These are phyloP conservation scores for Penicillium flavigenum DNA, from an alignment of 495 filamentous ascomycete species.

Conservation along the genomic window DNA sequence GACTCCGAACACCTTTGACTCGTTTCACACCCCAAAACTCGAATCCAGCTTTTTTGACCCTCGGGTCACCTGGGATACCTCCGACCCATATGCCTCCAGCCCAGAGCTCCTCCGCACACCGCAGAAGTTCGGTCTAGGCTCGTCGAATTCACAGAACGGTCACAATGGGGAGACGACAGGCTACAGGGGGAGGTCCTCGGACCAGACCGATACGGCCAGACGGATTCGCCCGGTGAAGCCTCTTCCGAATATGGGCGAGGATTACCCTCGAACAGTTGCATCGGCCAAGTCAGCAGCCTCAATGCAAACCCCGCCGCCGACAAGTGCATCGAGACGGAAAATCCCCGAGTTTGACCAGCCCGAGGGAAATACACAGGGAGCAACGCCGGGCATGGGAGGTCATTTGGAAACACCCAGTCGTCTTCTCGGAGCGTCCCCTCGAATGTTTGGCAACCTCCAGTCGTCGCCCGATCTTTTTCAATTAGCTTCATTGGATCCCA, in stretches of 20 bases:
- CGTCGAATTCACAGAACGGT: slow-evolving; percentile 27
- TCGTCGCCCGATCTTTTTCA: slow-evolving; percentile 68
- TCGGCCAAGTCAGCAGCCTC: slow-evolving; percentile 53
- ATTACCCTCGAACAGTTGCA: slow-evolving; percentile 38
- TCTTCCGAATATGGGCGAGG: slow-evolving; percentile 33
- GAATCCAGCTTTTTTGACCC: slow-evolving; percentile 54
- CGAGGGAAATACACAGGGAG: slow-evolving; percentile 26
- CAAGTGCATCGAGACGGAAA: slow-evolving; percentile 54
- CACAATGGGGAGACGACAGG: slow-evolving; percentile 43
- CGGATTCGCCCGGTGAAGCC: slow-evolving; percentile 43
- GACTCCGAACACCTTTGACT: slow-evolving; percentile 65
- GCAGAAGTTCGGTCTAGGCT: slow-evolving; percentile 41
- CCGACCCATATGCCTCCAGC: slow-evolving; percentile 55
- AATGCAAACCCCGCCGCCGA: slow-evolving; percentile 68
- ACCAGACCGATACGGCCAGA: slow-evolving; percentile 45
- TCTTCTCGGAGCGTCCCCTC: slow-evolving; percentile 43
- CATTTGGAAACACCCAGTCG: slow-evolving; percentile 47
- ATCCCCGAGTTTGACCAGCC: slow-evolving; percentile 35
- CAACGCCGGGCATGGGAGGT: slow-evolving; percentile 26
- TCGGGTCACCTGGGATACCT: slow-evolving; percentile 53
- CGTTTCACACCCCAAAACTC: slow-evolving; percentile 68
- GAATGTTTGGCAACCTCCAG: slow-evolving; percentile 54
- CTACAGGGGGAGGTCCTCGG: slow-evolving; percentile 47
- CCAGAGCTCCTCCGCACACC: slow-evolving; percentile 54
- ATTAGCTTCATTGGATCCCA: slow-evolving; percentile 68